These are phyloP conservation scores for Tremella mesenterica DNA, from an alignment of 768 basidiomycete genomes.

Conservation along the genomic window DNA sequence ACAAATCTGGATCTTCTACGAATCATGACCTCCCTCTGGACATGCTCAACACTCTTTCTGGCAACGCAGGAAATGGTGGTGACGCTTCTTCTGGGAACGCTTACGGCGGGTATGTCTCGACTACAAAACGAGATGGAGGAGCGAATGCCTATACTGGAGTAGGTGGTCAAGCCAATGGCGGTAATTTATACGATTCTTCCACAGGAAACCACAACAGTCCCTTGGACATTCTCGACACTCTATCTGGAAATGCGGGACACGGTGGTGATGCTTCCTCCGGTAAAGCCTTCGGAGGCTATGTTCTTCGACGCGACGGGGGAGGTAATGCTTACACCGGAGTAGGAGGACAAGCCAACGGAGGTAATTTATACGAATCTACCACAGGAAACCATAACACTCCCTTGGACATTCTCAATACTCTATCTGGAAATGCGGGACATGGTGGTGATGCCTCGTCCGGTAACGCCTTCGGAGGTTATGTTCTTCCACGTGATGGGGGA, in stretches of 20 bases:
- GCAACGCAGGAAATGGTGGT: slow-evolving; percentile 34
- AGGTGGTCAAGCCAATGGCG: slow-evolving; percentile 3
- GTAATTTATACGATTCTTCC: no score
- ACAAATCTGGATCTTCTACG: slow-evolving; percentile 7
- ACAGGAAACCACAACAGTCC: no score
- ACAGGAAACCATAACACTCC: slow-evolving; percentile 4
- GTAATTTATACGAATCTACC: slow-evolving; percentile 14
- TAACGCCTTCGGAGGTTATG: slow-evolving; percentile 7
- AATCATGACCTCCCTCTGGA: slow-evolving; percentile 27
- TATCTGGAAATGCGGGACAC: slow-evolving; percentile 26
- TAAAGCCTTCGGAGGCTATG: slow-evolving; percentile 18
- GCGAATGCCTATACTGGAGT: slow-evolving; percentile 20
- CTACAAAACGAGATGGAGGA: no score
- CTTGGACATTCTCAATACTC: slow-evolving; percentile 29
- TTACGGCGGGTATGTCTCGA: slow-evolving; percentile 14
- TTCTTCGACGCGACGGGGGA: slow-evolving; percentile 2
- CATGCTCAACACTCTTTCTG: slow-evolving; percentile 29
- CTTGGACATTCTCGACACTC: slow-evolving; percentile 33
- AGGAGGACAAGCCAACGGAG: not conserved
- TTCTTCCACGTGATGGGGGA: not conserved
- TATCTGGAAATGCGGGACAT: slow-evolving; percentile 30
- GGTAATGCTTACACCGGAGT: slow-evolving; percentile 16
- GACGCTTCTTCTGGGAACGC: slow-evolving; percentile 29
- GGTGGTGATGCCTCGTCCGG: slow-evolving; percentile 32
- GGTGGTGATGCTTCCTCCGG: slow-evolving; percentile 33